Conservation (phyloP, 805 yeast species). For the Pichia nanzhaoensis region DNA sequence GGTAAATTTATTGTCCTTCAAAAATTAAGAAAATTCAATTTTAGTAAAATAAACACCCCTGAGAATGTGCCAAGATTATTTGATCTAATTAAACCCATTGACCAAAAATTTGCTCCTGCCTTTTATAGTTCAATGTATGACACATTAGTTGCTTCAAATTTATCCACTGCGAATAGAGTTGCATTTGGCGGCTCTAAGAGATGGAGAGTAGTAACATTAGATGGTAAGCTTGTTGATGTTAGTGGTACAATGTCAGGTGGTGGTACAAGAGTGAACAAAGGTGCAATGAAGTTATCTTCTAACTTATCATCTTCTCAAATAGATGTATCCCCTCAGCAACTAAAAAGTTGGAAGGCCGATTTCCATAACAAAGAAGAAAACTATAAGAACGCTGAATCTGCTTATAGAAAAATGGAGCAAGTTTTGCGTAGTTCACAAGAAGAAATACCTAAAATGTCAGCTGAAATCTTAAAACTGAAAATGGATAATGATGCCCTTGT, state of each 20-base stretch:
- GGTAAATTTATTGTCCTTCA: conserved; percentile 80
- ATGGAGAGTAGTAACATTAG: conserved; percentile 85
- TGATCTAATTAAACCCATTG: conserved; percentile 68
- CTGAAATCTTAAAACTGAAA: conserved; percentile 47
- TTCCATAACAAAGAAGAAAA: conserved; percentile 48
- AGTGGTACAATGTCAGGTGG: conserved; percentile 98
- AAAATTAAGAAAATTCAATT: conserved; percentile 59
- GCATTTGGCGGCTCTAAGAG: conserved; percentile 72
- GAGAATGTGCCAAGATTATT: conserved; percentile 71
- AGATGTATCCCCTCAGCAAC: conserved; percentile 41
- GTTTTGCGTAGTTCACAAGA: conserved; percentile 54
- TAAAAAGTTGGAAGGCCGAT: conserved; percentile 45
- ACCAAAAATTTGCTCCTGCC: conserved; percentile 71
- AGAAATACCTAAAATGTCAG: conserved; percentile 63
- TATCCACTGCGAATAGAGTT: conserved; percentile 75
- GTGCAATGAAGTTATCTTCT: conserved; percentile 63
- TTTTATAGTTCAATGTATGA: conserved; percentile 82
- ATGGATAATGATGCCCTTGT: conserved; percentile 60
- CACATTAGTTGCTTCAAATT: conserved; percentile 77
- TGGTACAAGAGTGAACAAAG: conserved; percentile 62
- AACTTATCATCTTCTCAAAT: conserved; percentile 23
- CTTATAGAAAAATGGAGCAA: conserved; percentile 51
- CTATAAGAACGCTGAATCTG: conserved; percentile 28
- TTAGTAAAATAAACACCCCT: conserved; percentile 61
- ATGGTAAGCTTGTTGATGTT: conserved; percentile 85